Conservation (phyloP, 2,329 filamentous ascomycete genomes). For the Phoma sp. region DNA sequence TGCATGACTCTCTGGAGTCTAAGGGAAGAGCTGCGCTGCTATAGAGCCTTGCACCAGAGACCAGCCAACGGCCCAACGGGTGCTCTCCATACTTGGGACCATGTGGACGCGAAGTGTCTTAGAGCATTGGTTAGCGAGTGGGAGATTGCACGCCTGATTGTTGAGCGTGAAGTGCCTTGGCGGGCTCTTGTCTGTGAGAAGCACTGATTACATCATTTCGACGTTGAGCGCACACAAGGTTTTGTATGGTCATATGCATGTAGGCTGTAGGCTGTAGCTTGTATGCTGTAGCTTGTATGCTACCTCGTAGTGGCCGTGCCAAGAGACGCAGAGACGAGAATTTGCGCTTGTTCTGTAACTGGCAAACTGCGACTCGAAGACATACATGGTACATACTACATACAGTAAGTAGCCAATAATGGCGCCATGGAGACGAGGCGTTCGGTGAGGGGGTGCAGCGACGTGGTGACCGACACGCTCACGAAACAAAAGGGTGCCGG, state of each 20-base stretch:
- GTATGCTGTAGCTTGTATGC: no score
- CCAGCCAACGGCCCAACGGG: constrained; percentile 16
- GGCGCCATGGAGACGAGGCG: constrained; percentile 4
- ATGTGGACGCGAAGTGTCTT: constrained; percentile 14
- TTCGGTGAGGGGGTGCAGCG: constrained; percentile 8
- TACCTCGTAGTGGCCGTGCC: not conserved
- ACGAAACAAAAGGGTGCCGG: constrained; percentile 15
- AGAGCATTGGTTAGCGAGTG: constrained; percentile 1
- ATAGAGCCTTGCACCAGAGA: constrained; percentile 3
- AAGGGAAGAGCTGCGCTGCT: constrained; percentile 14
- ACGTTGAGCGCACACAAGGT: not conserved
- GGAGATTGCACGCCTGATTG: constrained; percentile 21
- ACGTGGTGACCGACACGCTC: not conserved
- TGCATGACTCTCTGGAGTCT: constrained; percentile 12
- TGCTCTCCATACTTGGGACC: constrained; percentile 9
- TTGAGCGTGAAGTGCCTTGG: constrained; percentile 12
- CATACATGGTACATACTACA: no score
- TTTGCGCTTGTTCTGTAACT: not conserved
- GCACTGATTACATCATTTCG: constrained; percentile 8
- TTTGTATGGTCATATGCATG: no score
- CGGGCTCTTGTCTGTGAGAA: not conserved
- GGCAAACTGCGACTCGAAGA: not conserved
- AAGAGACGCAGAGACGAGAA: not conserved
- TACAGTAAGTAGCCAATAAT: no score
- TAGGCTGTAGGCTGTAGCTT: no score